Base-by-base conservation (phyloP, 1,139 yeast species). In the Geotrichum armillariae region DNA sequence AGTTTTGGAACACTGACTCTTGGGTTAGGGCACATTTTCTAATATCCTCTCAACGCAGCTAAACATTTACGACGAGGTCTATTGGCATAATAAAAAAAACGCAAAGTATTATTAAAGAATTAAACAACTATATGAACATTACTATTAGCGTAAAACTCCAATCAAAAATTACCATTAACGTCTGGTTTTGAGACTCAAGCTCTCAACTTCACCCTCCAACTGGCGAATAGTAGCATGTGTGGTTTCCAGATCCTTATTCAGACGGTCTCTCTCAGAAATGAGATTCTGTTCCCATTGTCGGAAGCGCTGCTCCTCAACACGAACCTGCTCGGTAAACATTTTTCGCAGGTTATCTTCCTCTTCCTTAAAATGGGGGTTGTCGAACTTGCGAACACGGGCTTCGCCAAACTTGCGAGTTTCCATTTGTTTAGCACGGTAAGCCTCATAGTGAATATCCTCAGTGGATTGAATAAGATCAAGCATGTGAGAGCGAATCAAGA, bases 211-310 rank as follows among this genome's bases (percentile, higher is more conserved):
- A 46, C 60, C 60, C 56, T 69, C 71, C 43, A 69, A 60, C 50
- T 59, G 63, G 42, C 70, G 61, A 54, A 68, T 66, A 25, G 63
- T 57, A 2, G 70, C 62, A 53, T 91, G 97, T 72, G 93, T 80
- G 60, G 86, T 90, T 64, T 91, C 97, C 65, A 94, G 78, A 69
- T 93, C 99, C 70, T 85, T 87, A 72, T 93, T 93, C 68, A 94
- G 79, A 68, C 96, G 82, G 70, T 90, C 89, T 72, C 97, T 84
- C 73, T 91, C 98, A 60, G 87, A 88, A 58, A 90, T 94, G 61
- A 93, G 88, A 66, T 91, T 91, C 60, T 90, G 88, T 72, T 91
- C 98, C 98, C 99, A 93, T 74, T 91, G 96, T 75, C 95, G 85
- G 73, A 93, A 94, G 66, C 99, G 80, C 65, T 88, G 95, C 66